Evolutionary conservation across 176 grass and related monocot genomes (phyloP).

Genomic region (Bothriochloa decipiens): DNA sequence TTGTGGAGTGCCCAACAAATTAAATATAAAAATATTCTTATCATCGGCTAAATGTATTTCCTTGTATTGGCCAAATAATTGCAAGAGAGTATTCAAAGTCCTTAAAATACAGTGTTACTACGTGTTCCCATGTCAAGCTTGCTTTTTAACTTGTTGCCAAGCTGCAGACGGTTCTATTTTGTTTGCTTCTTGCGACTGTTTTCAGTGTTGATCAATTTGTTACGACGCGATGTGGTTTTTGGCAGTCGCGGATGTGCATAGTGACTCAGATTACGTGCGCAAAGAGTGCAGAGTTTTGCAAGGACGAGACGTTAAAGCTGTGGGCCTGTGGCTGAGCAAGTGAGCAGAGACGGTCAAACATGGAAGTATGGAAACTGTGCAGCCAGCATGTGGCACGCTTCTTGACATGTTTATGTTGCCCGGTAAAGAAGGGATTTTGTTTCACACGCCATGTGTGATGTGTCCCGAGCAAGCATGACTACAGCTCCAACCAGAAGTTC

Average conservation of each 20-base stretch:
- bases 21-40: too few species aligned
- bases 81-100: too few species aligned
- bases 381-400: too few species aligned
- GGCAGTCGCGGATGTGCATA: neutral
- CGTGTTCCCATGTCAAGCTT: too few species aligned
- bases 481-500: neutral
- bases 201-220: neutral
- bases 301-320: neutral
- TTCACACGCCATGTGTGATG: neutral
- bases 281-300: neutral
- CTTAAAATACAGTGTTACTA: too few species aligned
- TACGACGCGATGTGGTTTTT: too few species aligned
- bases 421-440: neutral
- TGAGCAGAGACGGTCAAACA: constrained; percentile 5
- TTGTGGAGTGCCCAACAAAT: too few species aligned
- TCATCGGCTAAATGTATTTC: too few species aligned
- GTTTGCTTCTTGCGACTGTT: neutral
- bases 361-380: neutral
- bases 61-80: too few species aligned
- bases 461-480: neutral
- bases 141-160: neutral
- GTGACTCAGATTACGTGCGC: constrained; percentile 20
- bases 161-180: neutral
- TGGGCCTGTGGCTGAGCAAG: neutral
- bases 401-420: neutral